Evolutionary conservation across 2,329 filamentous ascomycete species (phyloP).

Genomic region (Furcasterigmium furcatum): DNA sequence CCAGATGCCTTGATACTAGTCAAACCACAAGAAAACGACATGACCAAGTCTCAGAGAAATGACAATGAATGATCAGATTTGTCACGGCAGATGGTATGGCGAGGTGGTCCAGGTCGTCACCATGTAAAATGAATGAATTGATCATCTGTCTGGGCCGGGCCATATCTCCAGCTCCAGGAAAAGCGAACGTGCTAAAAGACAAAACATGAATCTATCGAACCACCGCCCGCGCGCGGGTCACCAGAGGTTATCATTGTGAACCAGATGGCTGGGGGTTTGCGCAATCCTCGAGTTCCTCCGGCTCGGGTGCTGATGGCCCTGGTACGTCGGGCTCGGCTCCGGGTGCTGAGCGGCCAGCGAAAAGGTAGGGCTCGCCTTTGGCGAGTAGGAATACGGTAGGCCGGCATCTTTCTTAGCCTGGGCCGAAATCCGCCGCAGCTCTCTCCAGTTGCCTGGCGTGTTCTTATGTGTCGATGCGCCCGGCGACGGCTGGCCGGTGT

Average conservation of each 20-base stretch:
- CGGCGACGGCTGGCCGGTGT: not conserved
- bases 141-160: too few species aligned
- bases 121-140: too few species aligned
- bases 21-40: too few species aligned
- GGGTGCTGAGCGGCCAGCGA: not conserved
- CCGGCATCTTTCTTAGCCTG: not conserved
- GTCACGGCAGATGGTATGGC: too few species aligned
- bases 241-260: not conserved
- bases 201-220: too few species aligned
- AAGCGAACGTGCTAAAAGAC: too few species aligned
- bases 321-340: conserved; percentile 7
- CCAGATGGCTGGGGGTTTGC: conserved; percentile 3
- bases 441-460: conserved; percentile 4
- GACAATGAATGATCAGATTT: too few species aligned
- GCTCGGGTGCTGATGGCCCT: not conserved
- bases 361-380: not conserved
- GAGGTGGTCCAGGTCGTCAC: too few species aligned
- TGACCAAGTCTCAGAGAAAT: too few species aligned
- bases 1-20: too few species aligned
- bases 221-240: too few species aligned
- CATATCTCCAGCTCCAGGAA: too few species aligned
- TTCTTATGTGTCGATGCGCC: conserved; percentile 6
- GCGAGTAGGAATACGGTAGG: not conserved
- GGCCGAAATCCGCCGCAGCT: not conserved
- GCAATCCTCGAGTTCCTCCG: conserved; percentile 3